Conservation (phyloP, 306 rosid genomes). For the Gillenia trifoliata region DNA sequence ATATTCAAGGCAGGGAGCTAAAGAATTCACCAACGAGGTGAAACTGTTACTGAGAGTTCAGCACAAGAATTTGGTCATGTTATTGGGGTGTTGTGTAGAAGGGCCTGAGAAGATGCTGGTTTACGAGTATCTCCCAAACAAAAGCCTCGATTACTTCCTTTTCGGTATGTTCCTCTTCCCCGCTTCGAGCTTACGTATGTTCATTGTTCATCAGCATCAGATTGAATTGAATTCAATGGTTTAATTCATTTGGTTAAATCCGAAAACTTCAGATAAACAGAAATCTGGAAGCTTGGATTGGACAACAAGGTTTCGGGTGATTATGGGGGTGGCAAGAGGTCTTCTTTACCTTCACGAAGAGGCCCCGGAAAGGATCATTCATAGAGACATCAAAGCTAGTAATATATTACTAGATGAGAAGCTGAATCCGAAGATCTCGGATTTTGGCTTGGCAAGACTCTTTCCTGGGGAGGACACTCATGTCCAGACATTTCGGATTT, state of each 20-base stretch:
- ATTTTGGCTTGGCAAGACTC: slow-evolving; percentile 85
- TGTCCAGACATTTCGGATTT: slow-evolving; percentile 66
- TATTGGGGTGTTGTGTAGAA: slow-evolving; percentile 81
- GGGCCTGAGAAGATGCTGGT: slow-evolving; percentile 97
- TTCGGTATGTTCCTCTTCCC: slow-evolving; percentile 40
- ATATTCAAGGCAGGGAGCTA: slow-evolving; percentile 74
- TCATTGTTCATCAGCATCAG: not conserved
- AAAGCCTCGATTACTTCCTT: slow-evolving; percentile 75
- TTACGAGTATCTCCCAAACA: slow-evolving; percentile 80
- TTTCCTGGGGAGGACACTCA: slow-evolving; percentile 96
- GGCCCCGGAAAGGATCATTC: slow-evolving; percentile 81
- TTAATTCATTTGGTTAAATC: not conserved
- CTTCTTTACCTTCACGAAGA: slow-evolving; percentile 86
- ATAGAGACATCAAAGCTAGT: slow-evolving; percentile 89
- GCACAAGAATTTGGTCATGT: slow-evolving; percentile 72
- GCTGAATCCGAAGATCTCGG: slow-evolving; percentile 77
- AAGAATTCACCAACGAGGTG: slow-evolving; percentile 83
- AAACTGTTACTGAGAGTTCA: slow-evolving; percentile 65
- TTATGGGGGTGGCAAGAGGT: slow-evolving; percentile 67
- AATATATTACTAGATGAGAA: slow-evolving; percentile 74
- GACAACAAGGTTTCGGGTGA: slow-evolving; percentile 55
- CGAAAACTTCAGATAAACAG: slow-evolving; percentile 49
- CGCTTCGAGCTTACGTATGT: not conserved
- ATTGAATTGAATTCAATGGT: not conserved
- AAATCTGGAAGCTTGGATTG: slow-evolving; percentile 61